Evolutionary conservation across 2,329 filamentous ascomycete species (phyloP).

Genomic region (Huntiella savannae): DNA sequence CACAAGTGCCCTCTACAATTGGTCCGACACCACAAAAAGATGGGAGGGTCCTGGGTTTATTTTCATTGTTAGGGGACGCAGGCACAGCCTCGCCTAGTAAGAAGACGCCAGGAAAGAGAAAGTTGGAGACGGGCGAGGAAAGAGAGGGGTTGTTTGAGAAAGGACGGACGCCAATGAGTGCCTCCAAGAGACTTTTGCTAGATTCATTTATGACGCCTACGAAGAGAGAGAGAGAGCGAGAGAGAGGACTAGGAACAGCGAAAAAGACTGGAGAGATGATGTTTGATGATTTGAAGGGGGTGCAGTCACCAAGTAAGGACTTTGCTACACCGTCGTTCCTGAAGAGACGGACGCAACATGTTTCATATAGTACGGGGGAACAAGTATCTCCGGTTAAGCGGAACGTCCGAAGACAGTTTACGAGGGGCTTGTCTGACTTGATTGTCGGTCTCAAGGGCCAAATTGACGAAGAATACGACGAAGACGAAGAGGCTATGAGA

Average conservation of each 20-base stretch:
- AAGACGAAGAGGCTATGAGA: constrained; percentile 55
- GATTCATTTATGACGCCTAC: constrained; percentile 48
- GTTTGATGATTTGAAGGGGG: constrained; percentile 20
- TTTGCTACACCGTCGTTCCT: constrained; percentile 58
- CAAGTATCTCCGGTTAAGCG: constrained; percentile 5
- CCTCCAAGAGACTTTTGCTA: constrained; percentile 40
- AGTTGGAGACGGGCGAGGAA: constrained; percentile 12
- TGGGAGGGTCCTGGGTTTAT: constrained; percentile 57
- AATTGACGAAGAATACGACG: constrained; percentile 50
- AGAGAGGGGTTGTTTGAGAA: constrained; percentile 17
- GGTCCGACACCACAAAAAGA: constrained; percentile 68
- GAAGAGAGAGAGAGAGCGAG: constrained; percentile 19
- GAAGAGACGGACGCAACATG: constrained; percentile 14
- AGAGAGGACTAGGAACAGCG: constrained; percentile 19
- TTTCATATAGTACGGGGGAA: neutral
- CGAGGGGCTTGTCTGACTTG: constrained; percentile 53
- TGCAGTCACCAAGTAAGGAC: constrained; percentile 28
- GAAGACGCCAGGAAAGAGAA: constrained; percentile 29
- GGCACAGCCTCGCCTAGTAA: constrained; percentile 16
- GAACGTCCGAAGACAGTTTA: constrained; percentile 41
- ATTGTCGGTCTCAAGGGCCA: constrained; percentile 51
- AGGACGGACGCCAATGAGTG: constrained; percentile 31
- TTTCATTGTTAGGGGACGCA: constrained; percentile 44
- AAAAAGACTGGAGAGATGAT: constrained; percentile 14
- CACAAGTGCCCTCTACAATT: constrained; percentile 39